Conservation (phyloP, 352 stramenopile species). For the Globisporangium megalacanthum region DNA sequence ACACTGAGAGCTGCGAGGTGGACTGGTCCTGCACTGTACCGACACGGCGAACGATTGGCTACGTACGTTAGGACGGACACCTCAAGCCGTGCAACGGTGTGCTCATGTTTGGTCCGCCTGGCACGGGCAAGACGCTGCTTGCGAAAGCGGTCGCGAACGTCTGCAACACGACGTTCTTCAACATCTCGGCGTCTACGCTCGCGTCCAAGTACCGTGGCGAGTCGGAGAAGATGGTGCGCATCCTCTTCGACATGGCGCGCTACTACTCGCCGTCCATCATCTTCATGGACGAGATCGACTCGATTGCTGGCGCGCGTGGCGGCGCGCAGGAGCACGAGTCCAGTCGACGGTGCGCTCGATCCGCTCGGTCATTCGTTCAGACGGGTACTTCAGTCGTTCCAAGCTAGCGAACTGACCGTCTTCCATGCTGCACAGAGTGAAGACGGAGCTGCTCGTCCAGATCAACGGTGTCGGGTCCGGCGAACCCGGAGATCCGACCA, state of each 20-base stretch:
- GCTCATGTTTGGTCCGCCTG: slow-evolving; percentile 84
- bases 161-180: slow-evolving; percentile 98
- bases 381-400: too few relatives aligned
- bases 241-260: slow-evolving; percentile 98
- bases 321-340: slow-evolving; percentile 81
- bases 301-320: slow-evolving; percentile 76
- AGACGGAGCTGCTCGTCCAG: slow-evolving; percentile 97
- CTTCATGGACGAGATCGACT: slow-evolving; percentile 99
- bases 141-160: slow-evolving; percentile 92
- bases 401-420: too few relatives aligned
- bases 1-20: neutral
- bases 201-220: slow-evolving; percentile 94
- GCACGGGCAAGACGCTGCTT: slow-evolving; percentile 88
- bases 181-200: slow-evolving; percentile 90
- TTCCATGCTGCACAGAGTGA: slow-evolving; percentile 64
- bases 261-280: slow-evolving; percentile 97
- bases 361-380: neutral
- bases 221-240: slow-evolving; percentile 94
- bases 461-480: slow-evolving; percentile 90
- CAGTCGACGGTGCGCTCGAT: slow-evolving; percentile 46
- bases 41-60: too few relatives aligned
- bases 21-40: too few relatives aligned
- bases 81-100: slow-evolving; percentile 80
- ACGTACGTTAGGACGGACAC: slow-evolving; percentile 42
- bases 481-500: slow-evolving; percentile 18